These are phyloP conservation scores for Sphenostylis stenocarpa DNA, from an alignment of 306 rosid species.

Conservation along the genomic window DNA sequence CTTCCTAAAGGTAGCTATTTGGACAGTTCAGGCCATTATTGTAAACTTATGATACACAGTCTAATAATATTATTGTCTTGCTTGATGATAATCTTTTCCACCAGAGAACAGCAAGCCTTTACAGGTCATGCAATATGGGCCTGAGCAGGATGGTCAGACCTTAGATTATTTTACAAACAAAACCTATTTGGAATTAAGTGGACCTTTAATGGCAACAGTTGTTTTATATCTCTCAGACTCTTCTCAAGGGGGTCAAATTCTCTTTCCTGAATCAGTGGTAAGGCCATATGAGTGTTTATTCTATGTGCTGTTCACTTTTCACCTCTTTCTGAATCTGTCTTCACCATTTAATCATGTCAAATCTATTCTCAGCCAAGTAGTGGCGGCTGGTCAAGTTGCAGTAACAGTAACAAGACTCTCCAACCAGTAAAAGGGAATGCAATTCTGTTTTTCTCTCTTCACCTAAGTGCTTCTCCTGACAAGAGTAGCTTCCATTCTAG, in stretches of 20 bases:
- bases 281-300: constrained; percentile 12
- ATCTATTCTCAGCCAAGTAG: constrained; percentile 49
- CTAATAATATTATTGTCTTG: constrained; percentile 9
- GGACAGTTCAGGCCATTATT: neutral
- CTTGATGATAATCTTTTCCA: constrained; percentile 10
- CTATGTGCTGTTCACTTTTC: neutral
- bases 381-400: constrained; percentile 51
- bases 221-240: constrained; percentile 74
- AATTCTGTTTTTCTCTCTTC: constrained; percentile 65
- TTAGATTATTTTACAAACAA: constrained; percentile 44
- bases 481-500: constrained; percentile 60
- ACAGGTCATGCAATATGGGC: constrained; percentile 48
- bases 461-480: constrained; percentile 59
- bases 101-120: constrained; percentile 68
- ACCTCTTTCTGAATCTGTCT: neutral
- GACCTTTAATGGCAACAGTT: constrained; percentile 71
- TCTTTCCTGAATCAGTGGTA: constrained; percentile 67
- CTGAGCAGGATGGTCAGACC: constrained; percentile 42
- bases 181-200: constrained; percentile 43
- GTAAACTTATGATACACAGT: neutral
- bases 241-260: constrained; percentile 70
- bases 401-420: constrained; percentile 39
- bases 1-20: constrained; percentile 78
- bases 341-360: constrained; percentile 1
- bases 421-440: constrained; percentile 80